Percentiles rank a stretch among this genome's conserved stretches.
These are phyloP conservation scores for Kodamaea laetipori DNA, from an alignment of 805 yeast species.

Conservation along the genomic window DNA sequence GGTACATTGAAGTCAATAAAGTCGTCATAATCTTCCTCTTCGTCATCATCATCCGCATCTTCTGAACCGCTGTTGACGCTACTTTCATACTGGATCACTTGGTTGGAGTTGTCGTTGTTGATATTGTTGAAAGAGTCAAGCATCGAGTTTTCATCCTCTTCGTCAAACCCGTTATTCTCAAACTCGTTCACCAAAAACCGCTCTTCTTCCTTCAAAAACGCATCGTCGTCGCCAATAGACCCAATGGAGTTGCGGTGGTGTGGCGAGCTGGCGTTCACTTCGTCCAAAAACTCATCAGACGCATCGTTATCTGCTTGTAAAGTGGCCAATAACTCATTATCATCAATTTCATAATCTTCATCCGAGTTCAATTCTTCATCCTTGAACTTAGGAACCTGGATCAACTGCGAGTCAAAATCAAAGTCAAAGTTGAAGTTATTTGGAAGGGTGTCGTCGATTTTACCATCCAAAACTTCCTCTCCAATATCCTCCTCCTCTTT, in stretches of 20 bases:
- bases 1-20: slow-evolving; percentile 5
- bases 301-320: slow-evolving; percentile 49
- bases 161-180: slow-evolving; percentile 28
- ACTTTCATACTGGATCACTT: slow-evolving; percentile 45
- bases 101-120: slow-evolving; percentile 23
- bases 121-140: slow-evolving; percentile 23
- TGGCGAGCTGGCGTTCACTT: not conserved
- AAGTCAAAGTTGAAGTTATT: slow-evolving; percentile 23
- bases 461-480: slow-evolving; percentile 44
- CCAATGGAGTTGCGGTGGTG: slow-evolving; percentile 28
- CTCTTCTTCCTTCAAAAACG: slow-evolving; percentile 46
- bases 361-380: slow-evolving; percentile 55
- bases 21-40: slow-evolving; percentile 11
- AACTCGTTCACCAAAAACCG: slow-evolving; percentile 47
- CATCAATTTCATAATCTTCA: slow-evolving; percentile 65
- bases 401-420: slow-evolving; percentile 34
- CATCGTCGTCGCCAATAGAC: slow-evolving; percentile 37
- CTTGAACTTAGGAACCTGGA: slow-evolving; percentile 54
- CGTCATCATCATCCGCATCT: slow-evolving; percentile 39
- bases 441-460: slow-evolving; percentile 6
- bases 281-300: slow-evolving; percentile 35
- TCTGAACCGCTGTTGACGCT: slow-evolving; percentile 35
- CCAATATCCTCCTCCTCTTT: slow-evolving; percentile 56
- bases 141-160: slow-evolving; percentile 14
- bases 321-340: slow-evolving; percentile 48